A percentile compares a stretch with the other conserved stretches of the same genome.
Evolutionary conservation across 1,284 basidiomycete species (phyloP).

Genomic region (Ganoderma resinaceum): DNA sequence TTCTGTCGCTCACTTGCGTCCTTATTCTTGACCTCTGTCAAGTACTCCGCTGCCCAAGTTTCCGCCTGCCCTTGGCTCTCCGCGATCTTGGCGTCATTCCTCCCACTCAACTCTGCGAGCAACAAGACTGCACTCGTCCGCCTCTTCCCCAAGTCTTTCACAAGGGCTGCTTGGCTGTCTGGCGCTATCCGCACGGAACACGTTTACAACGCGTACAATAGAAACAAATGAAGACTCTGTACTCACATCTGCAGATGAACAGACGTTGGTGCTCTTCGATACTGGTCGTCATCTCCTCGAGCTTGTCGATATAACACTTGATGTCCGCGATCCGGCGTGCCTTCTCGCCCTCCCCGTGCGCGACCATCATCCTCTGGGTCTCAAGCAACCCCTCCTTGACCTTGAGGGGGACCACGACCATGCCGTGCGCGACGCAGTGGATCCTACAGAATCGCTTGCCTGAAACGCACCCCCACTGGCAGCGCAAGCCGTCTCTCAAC

Average conservation of each 20-base stretch:
- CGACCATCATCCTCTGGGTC: neutral
- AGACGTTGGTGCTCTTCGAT: neutral
- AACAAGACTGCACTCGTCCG: neutral
- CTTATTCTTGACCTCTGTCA: neutral
- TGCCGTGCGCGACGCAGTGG: neutral
- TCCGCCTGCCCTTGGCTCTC: neutral
- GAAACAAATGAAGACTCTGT: neutral
- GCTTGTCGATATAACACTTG: neutral
- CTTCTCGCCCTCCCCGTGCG: neutral
- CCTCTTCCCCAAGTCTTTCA: neutral
- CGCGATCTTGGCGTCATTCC: neutral
- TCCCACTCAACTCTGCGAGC: neutral
- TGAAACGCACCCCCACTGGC: neutral
- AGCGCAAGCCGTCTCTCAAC: neutral
- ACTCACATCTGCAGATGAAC: neutral
- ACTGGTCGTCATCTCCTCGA: neutral
- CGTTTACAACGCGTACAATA: neutral
- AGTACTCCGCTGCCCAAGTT: neutral
- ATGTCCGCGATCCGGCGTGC: neutral
- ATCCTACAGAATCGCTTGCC: conserved; percentile 6
- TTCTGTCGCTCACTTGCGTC: neutral
- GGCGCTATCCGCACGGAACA: neutral
- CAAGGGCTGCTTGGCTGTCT: neutral
- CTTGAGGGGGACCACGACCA: neutral
- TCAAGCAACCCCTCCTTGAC: neutral